Base-by-base conservation (phyloP, 1,139 yeast species). In the Scheffersomyces lignicola region DNA sequence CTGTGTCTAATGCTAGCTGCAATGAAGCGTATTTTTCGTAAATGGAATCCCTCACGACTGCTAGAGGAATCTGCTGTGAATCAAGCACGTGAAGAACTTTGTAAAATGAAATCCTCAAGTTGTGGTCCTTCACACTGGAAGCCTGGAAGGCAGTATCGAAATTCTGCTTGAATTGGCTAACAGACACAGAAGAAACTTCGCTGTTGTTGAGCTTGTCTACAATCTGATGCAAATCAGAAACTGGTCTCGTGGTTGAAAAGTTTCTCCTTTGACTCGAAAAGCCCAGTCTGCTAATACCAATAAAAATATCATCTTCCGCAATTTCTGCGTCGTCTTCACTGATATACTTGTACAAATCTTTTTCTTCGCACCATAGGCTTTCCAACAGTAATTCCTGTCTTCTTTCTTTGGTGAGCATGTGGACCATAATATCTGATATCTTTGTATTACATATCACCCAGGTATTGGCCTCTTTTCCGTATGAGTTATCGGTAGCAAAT, bases 381-480 rank as follows among this genome's bases (percentile, higher is more conserved):
- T 89, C 96, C 49, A 90, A 68, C 45, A 83, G 77, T 40, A 90
- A 61, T 41, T 77, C 82, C 15, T 58, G 54, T 40, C 97, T 67
- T 57, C 94, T 76, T 24, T 78, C 80, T 8, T 71, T 66, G 0
- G 96, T 86, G 49, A 90, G 60, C 30, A 90, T 61, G 56, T 90
- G 95, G 25, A 89, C 71, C 39, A 71, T 74, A 3, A 87, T 69
- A 17, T 78, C 78, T 43, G 81, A 84, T 2, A 77, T 60, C 21
- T 71, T 68, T 26, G 87, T 73, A 47, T 86, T 88, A 36, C 89
- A 68, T 73, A 87, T 78, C 16, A 87, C 78, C 97, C 97, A 90
- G 21, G 82, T 73, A 45, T 83, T 84, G 7, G 82, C 69, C 2
- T 69, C 51, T 11, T 69, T 65, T 2, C 86, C 86, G 49, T 75